These are phyloP conservation scores for Lippia alba DNA, from an alignment of 305 asterid genomes.

Conservation along the genomic window DNA sequence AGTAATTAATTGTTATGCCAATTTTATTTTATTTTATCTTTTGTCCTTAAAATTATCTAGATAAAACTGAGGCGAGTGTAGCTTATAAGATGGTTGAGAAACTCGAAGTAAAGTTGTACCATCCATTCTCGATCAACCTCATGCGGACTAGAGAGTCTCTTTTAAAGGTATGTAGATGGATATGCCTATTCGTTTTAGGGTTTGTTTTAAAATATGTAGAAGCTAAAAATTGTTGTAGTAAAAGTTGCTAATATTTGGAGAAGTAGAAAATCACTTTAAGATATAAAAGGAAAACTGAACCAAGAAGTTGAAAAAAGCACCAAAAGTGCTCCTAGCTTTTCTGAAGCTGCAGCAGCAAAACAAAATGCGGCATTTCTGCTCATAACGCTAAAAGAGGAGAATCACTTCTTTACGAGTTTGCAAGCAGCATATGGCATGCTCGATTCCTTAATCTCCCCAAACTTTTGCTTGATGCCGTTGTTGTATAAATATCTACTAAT, in stretches of 20 bases:
- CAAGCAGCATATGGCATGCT: not conserved
- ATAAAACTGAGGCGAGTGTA: constrained; percentile 52
- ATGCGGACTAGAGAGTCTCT: constrained; percentile 85
- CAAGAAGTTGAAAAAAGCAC: too few relatives aligned
- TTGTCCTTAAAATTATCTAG: constrained; percentile 53
- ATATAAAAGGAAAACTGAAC: too few relatives aligned
- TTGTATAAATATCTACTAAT: constrained; percentile 8
- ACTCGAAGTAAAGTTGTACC: constrained; percentile 64
- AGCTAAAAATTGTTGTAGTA: too few relatives aligned
- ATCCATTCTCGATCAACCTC: constrained; percentile 73
- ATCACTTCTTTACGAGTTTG: too few relatives aligned
- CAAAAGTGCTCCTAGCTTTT: too few relatives aligned
- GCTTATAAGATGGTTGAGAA: constrained; percentile 68
- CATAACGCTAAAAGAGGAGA: too few relatives aligned
- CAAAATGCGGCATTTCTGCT: too few relatives aligned
- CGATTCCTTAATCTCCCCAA: not conserved
- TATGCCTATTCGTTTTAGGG: too few relatives aligned
- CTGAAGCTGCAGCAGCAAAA: too few relatives aligned
- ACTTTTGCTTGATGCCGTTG: constrained; percentile 3
- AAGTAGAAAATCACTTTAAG: too few relatives aligned
- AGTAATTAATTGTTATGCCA: constrained; percentile 1
- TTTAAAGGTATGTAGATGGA: constrained; percentile 59
- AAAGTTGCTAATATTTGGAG: too few relatives aligned
- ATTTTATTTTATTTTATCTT: not conserved
- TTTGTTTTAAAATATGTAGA: too few relatives aligned